Base-by-base conservation (phyloP, 1,284 basidiomycete species). In the Retiboletus fuscus region DNA sequence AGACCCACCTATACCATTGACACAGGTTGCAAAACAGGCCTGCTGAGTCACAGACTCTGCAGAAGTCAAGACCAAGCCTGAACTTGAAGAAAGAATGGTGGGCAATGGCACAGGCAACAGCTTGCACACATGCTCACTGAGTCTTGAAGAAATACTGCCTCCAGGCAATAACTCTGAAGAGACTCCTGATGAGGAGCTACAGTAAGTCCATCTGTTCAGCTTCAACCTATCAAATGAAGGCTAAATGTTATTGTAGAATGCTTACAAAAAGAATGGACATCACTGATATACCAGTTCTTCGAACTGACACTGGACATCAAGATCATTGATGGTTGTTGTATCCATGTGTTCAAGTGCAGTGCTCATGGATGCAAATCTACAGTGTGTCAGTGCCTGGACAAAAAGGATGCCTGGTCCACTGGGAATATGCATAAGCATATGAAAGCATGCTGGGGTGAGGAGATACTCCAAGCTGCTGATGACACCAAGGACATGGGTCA, bases 251-350 rank as follows among this genome's bases (percentile, higher is more conserved):
- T 51, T 26, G n/a, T 26, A 51, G 49, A 51, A n/a, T n/a, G n/a
- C n/a, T n/a, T n/a, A n/a, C n/a, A n/a, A n/a, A n/a, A n/a, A n/a
- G n/a, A n/a, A n/a, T n/a, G n/a, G n/a, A n/a, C n/a, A n/a, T n/a
- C n/a, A n/a, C n/a, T n/a, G n/a, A n/a, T n/a, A n/a, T n/a, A 51
- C 49, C 49, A 51, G 49, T 51, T 51, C 49, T 51, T 51, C 49
- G n/a, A 51, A 51, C 49, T 12, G n/a, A 51, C n/a, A 12, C 49
- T 24, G 13, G n/a, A 51, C 13, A 26, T 51, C 49, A 51, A n/a
- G n/a, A 26, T 26, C 5, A 18, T 51, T 26, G n/a, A 51, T 26
- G 49, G 49, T 24, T 24, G n/a, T 4, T 24, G n/a, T 26, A 24
- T 24, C 15, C 24, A n/a, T n/a, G n/a, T n/a, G n/a, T n/a, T n/a